These are phyloP conservation scores for Arthrocladium fulminans DNA, from an alignment of 2,329 filamentous ascomycete genomes.

Conservation along the genomic window DNA sequence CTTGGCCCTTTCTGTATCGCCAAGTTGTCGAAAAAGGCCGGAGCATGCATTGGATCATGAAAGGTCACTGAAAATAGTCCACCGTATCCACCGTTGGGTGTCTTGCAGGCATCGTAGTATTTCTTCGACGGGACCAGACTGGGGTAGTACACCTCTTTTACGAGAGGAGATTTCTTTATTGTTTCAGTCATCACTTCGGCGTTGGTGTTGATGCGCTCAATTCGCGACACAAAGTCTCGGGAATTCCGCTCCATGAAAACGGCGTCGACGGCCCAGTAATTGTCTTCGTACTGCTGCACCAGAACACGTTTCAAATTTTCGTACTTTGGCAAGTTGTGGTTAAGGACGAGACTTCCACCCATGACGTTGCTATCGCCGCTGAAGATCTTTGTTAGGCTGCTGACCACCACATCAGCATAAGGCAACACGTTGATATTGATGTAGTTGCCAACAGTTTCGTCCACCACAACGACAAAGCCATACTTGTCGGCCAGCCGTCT, in stretches of 20 bases:
- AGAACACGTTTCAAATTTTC: slow-evolving; percentile 57
- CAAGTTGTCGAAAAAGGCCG: slow-evolving; percentile 75
- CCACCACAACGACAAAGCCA: slow-evolving; percentile 81
- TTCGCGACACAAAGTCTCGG: slow-evolving; percentile 75
- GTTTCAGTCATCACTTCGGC: slow-evolving; percentile 74
- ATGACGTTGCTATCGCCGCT: slow-evolving; percentile 97
- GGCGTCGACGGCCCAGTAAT: slow-evolving; percentile 87
- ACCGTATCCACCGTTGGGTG: slow-evolving; percentile 72
- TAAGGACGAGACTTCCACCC: slow-evolving; percentile 67
- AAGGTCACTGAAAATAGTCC: slow-evolving; percentile 82
- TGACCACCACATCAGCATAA: slow-evolving; percentile 83
- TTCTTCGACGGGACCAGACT: slow-evolving; percentile 61
- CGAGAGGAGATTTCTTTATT: slow-evolving; percentile 51
- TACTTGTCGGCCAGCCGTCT: slow-evolving; percentile 69
- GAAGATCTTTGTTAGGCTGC: slow-evolving; percentile 93
- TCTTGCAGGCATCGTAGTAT: slow-evolving; percentile 71
- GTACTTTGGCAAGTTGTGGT: slow-evolving; percentile 60
- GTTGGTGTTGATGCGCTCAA: slow-evolving; percentile 75
- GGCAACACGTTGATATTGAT: slow-evolving; percentile 90
- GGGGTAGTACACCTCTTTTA: slow-evolving; percentile 80
- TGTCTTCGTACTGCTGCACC: slow-evolving; percentile 65
- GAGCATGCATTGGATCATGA: slow-evolving; percentile 57
- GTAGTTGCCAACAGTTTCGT: slow-evolving; percentile 95
- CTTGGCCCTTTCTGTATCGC: slow-evolving; percentile 90
- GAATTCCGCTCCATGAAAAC: slow-evolving; percentile 96